Evolutionary conservation across 768 basidiomycete genomes (phyloP).

Genomic region (Suillus occidentalis): DNA sequence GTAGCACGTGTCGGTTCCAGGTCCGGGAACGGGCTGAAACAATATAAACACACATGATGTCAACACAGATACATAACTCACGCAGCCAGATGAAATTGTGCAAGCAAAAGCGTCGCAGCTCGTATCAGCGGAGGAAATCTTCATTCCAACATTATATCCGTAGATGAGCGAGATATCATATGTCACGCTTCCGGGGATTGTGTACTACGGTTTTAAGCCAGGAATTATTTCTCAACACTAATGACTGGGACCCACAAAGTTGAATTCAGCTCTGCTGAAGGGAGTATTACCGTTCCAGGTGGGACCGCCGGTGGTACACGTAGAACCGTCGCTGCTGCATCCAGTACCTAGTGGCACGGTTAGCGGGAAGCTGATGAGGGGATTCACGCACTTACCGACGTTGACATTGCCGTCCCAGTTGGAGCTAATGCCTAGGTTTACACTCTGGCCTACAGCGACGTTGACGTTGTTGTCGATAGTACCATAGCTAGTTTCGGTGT

Average conservation of each 20-base stretch:
- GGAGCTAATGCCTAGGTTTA: constrained; percentile 30
- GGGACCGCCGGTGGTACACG: constrained; percentile 31
- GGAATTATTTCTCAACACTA: neutral
- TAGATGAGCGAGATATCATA: constrained; percentile 36
- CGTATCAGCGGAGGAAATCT: constrained; percentile 29
- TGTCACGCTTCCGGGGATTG: constrained; percentile 28
- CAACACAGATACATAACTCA: constrained; percentile 13
- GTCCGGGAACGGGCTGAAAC: constrained; percentile 30
- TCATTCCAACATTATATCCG: constrained; percentile 35
- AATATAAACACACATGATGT: constrained; percentile 6
- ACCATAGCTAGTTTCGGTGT: constrained; percentile 31
- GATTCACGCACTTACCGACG: constrained; percentile 20
- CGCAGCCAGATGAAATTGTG: constrained; percentile 31
- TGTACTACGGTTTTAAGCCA: constrained; percentile 10
- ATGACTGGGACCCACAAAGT: constrained; percentile 22
- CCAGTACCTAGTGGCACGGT: constrained; percentile 24
- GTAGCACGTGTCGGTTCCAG: constrained; percentile 22
- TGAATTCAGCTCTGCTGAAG: constrained; percentile 34
- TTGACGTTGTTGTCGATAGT: constrained; percentile 26
- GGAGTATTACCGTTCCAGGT: constrained; percentile 31
- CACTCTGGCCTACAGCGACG: constrained; percentile 22
- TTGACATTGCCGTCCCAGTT: constrained; percentile 34
- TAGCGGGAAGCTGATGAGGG: constrained; percentile 11
- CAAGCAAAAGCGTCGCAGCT: constrained; percentile 32
- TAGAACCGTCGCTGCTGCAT: constrained; percentile 18